Base-by-base conservation (phyloP, 139 green algal species). In the Pseudopediastrum boryanum region DNA sequence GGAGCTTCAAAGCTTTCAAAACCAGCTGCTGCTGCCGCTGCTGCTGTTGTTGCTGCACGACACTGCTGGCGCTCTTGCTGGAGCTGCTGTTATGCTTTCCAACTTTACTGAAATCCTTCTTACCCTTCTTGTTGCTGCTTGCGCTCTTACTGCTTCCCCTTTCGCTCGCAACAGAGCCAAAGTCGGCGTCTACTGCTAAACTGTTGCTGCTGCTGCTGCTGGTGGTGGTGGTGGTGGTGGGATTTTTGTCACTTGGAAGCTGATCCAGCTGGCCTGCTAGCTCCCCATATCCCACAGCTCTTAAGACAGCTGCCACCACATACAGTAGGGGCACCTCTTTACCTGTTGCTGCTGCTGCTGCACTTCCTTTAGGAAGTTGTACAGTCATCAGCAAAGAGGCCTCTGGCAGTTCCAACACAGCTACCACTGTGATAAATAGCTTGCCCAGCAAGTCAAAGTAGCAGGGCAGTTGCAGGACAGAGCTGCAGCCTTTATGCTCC, bases 1-100 rank as follows among this genome's bases (percentile, higher is more conserved):
- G 23, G 8, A 70, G 46, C 31, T 23, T 5, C 33, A 71, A 8
- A 29, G 9, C 21, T 35, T 71, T 71, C 39, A 71, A 50, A 71
- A n/a, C 64, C 64, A 33, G 52, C 35, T 73, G 68, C 81, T 85
- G 81, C 65, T 72, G 65, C 38, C 36, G 65, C 65, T 73, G 61
- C 71, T 78, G 21, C 50, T 25, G 3, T 43, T 76, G 44, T 80
- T 76, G 13, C 35, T 62, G 21, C 71, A 35, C 1, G 63, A 64
- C 38, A 64, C 48, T 19, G 56, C 46, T 4, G n/a, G 29, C 27
- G 71, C 51, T 62, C 42, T 25, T 41, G 25, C 27, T 21, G 50
- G 5, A 25, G 9, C 35, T 46, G 54, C 36, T 42, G 58, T 16
- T 41, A 12, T 13, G 13, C 12, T 35, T 13, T 13, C 23, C 13